Base-by-base conservation (phyloP, 2,329 filamentous ascomycete genomes). In the Calonectria hawksworthii region DNA sequence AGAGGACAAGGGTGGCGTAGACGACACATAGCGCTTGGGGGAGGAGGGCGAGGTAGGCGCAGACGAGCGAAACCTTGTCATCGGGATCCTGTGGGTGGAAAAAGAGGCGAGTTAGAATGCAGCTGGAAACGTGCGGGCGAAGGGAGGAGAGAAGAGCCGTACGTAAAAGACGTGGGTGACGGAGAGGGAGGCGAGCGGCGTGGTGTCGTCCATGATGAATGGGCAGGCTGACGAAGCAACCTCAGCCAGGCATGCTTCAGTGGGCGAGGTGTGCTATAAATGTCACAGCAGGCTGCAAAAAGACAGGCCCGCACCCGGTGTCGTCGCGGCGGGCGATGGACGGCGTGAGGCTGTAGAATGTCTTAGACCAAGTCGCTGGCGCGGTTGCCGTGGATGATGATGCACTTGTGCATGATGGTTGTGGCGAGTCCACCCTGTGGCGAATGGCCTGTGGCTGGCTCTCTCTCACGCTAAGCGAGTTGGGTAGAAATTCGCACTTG, bases 121-220 rank as follows among this genome's bases (percentile, higher is more conserved):
- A 28, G 56, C 51, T 66, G 50, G 50, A 72, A 51, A 36, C 41
- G 14, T 7, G n/a, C 26, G 41, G 28, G 41, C 18, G 34, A 50
- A 2, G 10, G 50, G 26, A 16, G 18, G 47, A 41, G 63, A 36
- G 28, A 18, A 34, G 41, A n/a, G n/a, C 59, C 38, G 68, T 87
- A 98, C 96, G 90, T 99, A 99, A 88, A 97, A 95, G 80, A 99
- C 96, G 87, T 99, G 96, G 14, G 97, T 99, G 79, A 99, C 88
- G 67, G 96, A 98, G 75, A 99, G 91, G 30, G 96, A 99, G 67
- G 96, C 95, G 72, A 99, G 89, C 51, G 94, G 92, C n/a, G 81
- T 75, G n/a, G 79, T 79, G 73, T 80, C 75, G 63, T 78, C 80
- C 79, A 81, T 81, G 77, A 73, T 79, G 76, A 68, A 10, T 56